Percentiles rank a stretch among this genome's conserved stretches.
Evolutionary conservation across 177 flowering plant species (phyloP).

Genomic region (Telopea speciosissima): DNA sequence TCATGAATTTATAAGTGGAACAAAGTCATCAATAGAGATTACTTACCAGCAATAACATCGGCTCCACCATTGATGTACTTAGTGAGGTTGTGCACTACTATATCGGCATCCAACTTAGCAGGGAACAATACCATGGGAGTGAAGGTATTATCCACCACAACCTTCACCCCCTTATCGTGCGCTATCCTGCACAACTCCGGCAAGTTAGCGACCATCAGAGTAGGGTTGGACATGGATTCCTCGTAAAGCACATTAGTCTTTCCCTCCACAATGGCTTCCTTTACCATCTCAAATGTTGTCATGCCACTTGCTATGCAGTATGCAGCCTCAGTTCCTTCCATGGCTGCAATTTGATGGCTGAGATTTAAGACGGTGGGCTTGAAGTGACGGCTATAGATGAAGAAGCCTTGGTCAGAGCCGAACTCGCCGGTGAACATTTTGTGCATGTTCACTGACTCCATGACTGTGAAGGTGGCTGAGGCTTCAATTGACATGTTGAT

Average conservation of each 20-base stretch:
- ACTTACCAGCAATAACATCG: constrained; percentile 81
- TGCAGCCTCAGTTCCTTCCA: constrained; percentile 94
- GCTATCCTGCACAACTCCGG: constrained; percentile 62
- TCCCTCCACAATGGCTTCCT: constrained; percentile 50
- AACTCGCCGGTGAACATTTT: constrained; percentile 87
- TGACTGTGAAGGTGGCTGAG: constrained; percentile 96
- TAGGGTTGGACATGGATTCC: constrained; percentile 79
- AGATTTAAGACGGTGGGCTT: constrained; percentile 90
- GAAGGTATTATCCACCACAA: constrained; percentile 90
- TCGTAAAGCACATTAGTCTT: constrained; percentile 62
- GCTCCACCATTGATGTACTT: constrained; percentile 93
- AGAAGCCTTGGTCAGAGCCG: constrained; percentile 87
- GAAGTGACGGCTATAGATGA: constrained; percentile 95
- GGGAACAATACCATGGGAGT: constrained; percentile 89
- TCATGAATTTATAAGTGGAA: too few species aligned
- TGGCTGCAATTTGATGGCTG: constrained; percentile 89
- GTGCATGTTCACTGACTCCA: constrained; percentile 88
- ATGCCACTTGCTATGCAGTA: constrained; percentile 72
- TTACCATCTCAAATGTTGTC: constrained; percentile 68
- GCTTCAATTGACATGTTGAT: constrained; percentile 99
- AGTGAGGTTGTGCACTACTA: constrained; percentile 79
- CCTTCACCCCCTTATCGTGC: constrained; percentile 66
- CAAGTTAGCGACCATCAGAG: constrained; percentile 63
- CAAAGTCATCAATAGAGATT: too few species aligned
- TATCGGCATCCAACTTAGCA: constrained; percentile 85